These are phyloP conservation scores for Aspergillus quadrilineatus DNA, from an alignment of 2,329 filamentous ascomycete species.

Conservation along the genomic window DNA sequence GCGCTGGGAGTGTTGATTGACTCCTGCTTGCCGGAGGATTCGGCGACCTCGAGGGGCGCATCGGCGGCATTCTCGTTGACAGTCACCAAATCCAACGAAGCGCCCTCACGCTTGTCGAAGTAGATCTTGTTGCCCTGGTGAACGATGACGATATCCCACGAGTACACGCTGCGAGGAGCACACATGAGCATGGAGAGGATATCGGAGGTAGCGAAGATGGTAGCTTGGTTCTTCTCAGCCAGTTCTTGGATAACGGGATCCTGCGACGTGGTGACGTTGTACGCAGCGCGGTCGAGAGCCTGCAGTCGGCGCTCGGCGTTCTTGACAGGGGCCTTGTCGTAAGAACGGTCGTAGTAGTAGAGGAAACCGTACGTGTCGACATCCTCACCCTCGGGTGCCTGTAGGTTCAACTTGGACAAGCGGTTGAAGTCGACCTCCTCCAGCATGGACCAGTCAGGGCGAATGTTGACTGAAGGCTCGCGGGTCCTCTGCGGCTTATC, in stretches of 20 bases:
- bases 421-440: constrained; percentile 99
- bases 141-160: constrained; percentile 95
- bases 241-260: constrained; percentile 97
- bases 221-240: constrained; percentile 91
- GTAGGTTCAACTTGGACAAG: constrained; percentile 90
- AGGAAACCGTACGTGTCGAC: constrained; percentile 95
- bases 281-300: constrained; percentile 87
- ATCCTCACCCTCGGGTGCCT: constrained; percentile 92
- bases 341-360: constrained; percentile 95
- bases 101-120: constrained; percentile 97
- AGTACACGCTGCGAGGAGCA: constrained; percentile 91
- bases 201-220: constrained; percentile 94
- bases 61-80: constrained; percentile 99
- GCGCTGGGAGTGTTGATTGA: constrained; percentile 89
- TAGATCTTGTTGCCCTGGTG: constrained; percentile 95
- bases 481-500: constrained; percentile 97
- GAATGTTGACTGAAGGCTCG: constrained; percentile 93
- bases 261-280: constrained; percentile 95
- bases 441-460: constrained; percentile 89
- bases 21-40: constrained; percentile 73
- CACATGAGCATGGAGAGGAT: constrained; percentile 99
- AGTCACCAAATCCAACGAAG: constrained; percentile 92
- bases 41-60: constrained; percentile 84
- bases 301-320: constrained; percentile 82
- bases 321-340: constrained; percentile 91